A percentile compares a stretch with the other conserved stretches of the same genome.
Conservation (phyloP, 164 flowering plant genomes). For the Litsea cubeba region DNA sequence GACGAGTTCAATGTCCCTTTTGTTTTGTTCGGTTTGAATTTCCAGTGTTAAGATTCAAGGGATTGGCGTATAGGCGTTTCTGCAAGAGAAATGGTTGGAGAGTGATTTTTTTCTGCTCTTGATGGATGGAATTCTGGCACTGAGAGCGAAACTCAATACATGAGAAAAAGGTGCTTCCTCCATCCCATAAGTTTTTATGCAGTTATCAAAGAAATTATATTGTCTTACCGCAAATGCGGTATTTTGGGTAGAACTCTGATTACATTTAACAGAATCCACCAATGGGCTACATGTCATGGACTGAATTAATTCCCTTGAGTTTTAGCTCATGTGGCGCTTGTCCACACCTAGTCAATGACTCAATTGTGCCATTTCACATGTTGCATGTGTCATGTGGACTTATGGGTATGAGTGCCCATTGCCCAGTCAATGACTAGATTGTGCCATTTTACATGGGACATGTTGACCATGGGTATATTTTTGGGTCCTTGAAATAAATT, state of each 20-base stretch:
- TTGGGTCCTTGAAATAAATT: not conserved
- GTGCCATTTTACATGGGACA: too few relatives aligned
- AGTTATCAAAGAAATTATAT: not conserved
- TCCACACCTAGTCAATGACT: too few relatives aligned
- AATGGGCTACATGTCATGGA: not conserved
- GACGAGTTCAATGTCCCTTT: not conserved
- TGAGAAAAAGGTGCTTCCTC: constrained; percentile 23
- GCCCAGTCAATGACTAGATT: too few relatives aligned
- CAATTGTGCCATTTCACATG: too few relatives aligned
- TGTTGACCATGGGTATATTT: not conserved
- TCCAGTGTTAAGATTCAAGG: constrained; percentile 1
- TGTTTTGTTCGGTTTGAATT: not conserved
- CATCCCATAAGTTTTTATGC: not conserved
- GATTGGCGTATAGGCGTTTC: not conserved
- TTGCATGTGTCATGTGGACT: not conserved
- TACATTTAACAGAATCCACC: not conserved
- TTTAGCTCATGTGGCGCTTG: not conserved
- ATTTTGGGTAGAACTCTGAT: not conserved
- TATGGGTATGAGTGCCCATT: not conserved
- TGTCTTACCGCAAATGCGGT: not conserved
- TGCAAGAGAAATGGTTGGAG: not conserved
- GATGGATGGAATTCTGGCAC: constrained; percentile 13
- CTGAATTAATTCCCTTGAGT: not conserved
- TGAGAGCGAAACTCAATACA: constrained; percentile 7
- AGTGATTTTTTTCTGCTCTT: constrained; percentile 14